Evolutionary conservation across 306 rosid species (phyloP), one percentile per base, ranked within the genome.

Genomic region (Alnus rubra): DNA sequence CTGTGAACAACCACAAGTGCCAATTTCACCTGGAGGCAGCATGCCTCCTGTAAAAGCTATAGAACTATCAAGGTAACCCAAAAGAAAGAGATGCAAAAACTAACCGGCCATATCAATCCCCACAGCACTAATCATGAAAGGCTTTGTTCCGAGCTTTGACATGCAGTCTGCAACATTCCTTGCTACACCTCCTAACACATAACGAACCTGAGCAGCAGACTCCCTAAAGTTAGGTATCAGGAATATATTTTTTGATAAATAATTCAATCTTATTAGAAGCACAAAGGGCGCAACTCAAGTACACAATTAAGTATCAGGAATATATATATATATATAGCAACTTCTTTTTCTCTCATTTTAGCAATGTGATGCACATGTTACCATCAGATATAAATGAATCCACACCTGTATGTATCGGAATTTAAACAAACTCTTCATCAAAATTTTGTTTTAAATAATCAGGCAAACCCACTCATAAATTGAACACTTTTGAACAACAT

Each of bases 101-200:
- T 49, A 84, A 88, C 98, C 98, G 44, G 97, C 88, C 97, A 92
- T 86, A 80, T 95, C 98, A 78, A 73, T 82, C 42, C 98, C 98
- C 15, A 92, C 64, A 47, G 91, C 97, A 84, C 97, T 95, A 76
- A 95, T 92, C 89, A 95, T 87, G 79, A 81, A 91, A 63, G 94
- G 97, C 72, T 84, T 92, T 75, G 89, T 86, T 82, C 94, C 97
- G 31, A 95, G 90, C 87, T 90, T 95, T 70, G 92, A 86, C 93
- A 95, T 88, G 81, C 98, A 95, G 73, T 92, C 98, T 10, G 94
- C 98, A 55, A 95, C 86, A 80, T 95, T 95, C 87, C 98, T 93
- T 19, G 92, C 98, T 60, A 95, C 98, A 8, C 97, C 98, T 82
- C 98, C 98, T 62, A 84, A 84, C 42, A 86, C 76, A 77, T 92